These are phyloP conservation scores for Talaromyces piceae DNA, from an alignment of 2,329 filamentous ascomycete genomes.

Conservation along the genomic window DNA sequence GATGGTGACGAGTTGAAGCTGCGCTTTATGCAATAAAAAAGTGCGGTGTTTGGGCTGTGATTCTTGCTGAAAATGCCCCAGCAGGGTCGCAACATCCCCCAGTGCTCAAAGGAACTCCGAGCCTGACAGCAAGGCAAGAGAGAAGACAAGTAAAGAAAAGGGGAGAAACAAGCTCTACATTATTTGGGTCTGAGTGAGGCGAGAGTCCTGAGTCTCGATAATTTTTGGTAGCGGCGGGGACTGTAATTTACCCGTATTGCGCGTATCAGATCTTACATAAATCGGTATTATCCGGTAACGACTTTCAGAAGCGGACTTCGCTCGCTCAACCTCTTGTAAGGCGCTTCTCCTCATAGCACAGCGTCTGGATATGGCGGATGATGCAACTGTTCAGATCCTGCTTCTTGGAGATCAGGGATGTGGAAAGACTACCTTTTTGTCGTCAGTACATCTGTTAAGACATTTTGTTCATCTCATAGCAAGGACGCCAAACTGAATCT, in stretches of 20 bases:
- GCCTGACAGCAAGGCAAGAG: neutral
- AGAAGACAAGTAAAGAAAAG: neutral
- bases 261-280: neutral
- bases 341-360: neutral
- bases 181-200: too few species aligned
- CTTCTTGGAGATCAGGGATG: conserved; percentile 53
- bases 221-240: neutral
- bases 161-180: too few species aligned
- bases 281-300: neutral
- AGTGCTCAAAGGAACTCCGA: neutral
- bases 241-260: neutral
- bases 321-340: neutral
- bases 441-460: conserved; percentile 41
- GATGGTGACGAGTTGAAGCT: conserved; percentile 11
- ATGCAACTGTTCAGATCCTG: conserved; percentile 36
- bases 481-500: neutral
- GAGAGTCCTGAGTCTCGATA: neutral
- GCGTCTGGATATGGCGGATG: conserved; percentile 4
- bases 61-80: neutral
- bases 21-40: neutral
- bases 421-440: conserved; percentile 57
- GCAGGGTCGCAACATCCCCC: neutral
- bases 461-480: too few species aligned
- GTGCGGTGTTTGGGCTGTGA: neutral
- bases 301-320: too few species aligned